These are phyloP conservation scores for Cyclotella atomus DNA, from an alignment of 108 stramenopile genomes.

Conservation along the genomic window DNA sequence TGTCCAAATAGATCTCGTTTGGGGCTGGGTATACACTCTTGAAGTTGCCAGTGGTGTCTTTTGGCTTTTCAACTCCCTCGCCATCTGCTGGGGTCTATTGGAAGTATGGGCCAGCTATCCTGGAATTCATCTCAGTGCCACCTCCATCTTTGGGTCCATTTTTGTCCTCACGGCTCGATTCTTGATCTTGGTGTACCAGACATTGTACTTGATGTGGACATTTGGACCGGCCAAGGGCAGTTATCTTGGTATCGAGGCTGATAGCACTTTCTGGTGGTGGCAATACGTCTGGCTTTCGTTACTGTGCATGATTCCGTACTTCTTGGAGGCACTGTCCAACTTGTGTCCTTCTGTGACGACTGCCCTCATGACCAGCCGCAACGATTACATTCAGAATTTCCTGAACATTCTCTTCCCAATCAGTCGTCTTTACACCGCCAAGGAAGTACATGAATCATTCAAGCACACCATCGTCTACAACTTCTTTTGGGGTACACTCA, in stretches of 20 bases:
- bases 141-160: conserved; percentile 90
- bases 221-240: conserved; percentile 75
- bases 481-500: conserved; percentile 90
- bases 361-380: conserved; percentile 79
- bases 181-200: conserved; percentile 92
- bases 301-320: conserved; percentile 88
- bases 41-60: conserved; percentile 94
- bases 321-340: conserved; percentile 79
- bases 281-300: conserved; percentile 95
- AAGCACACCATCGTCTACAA: conserved; percentile 77
- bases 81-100: conserved; percentile 85
- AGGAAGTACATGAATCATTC: conserved; percentile 91
- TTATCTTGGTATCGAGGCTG: conserved; percentile 82
- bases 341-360: conserved; percentile 77
- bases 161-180: conserved; percentile 86
- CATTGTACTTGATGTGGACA: conserved; percentile 92
- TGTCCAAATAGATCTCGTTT: conserved; percentile 66
- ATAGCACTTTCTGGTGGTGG: conserved; percentile 96
- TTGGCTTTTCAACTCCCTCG: conserved; percentile 89
- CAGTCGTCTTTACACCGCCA: conserved; percentile 92
- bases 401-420: conserved; percentile 90
- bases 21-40: conserved; percentile 92
- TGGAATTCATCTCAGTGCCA: conserved; percentile 88
- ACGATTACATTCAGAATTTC: conserved; percentile 89
- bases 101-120: conserved; percentile 96